Base-by-base conservation (phyloP, 139 green algal genomes). In the Nannochloris sp. region DNA sequence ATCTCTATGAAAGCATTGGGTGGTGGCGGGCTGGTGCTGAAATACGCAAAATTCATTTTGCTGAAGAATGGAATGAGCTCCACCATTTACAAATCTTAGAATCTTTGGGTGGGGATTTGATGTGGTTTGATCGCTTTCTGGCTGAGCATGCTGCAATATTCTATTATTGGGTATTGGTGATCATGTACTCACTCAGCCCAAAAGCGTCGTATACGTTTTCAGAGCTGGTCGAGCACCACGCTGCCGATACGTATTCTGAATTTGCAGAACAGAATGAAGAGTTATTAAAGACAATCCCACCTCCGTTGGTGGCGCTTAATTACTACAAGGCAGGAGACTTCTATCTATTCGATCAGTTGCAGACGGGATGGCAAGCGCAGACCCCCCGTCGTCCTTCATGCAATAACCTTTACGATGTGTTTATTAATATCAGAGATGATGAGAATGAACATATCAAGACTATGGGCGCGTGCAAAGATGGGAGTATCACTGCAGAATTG, bases 1-100 rank as follows among this genome's bases (percentile, higher is more conserved):
- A 97, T 76, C 67, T 97, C 24, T 95, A 95, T 66, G 88, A 95
- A 78, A 78, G 65, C n/a, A 71, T 96, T 12, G 89, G 89, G 67
- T 92, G 86, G 89, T 96, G 86, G 87, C 74, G 88, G 6, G 83
- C 83, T 14, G 87, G 87, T 38, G 83, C 82, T 10, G 86, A 89
- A 72, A 73, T 93, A 56, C 80, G 89, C 60, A 89, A 86, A 65
- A 66, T 97, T 33, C 90, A 97, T 72, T 92, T 91, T 84, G 89
- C 89, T 2, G 87, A 97, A 85, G 90, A 97, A 74, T 97, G 89
- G 89, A 96, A 96, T 59, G 90, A 96, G 78, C 68, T 95, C 67
- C 88, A 95, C 64, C 80, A 85, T 61, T 64, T 92, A 32, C 86
- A 95, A 63, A 98, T 97, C 77, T 97, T 97, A 89, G 93, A 99